Base-by-base conservation (phyloP, 2,329 filamentous ascomycete genomes). In the Calycina herbarum region DNA sequence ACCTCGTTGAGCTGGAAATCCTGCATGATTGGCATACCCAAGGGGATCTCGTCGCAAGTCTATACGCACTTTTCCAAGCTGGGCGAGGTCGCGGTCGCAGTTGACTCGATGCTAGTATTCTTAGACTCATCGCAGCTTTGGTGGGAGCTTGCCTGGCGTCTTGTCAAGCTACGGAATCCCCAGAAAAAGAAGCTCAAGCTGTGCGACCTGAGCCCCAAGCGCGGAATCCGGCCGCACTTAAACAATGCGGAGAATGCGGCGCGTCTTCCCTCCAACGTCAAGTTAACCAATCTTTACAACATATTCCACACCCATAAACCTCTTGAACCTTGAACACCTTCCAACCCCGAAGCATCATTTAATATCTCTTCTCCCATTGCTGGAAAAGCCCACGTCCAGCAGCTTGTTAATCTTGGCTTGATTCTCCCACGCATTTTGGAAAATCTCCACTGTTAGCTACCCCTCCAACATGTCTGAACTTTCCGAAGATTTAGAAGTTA, bases 401-500 rank as follows among this genome's bases (percentile, higher is more conserved):
- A 42, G 8, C 13, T 58, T 27, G 33, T 15, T 60, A 45, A 29
- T 17, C 40, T 13, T 51, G 20, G 45, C 45, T 51, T 51, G 20
- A 51, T 10, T 3, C 10, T 24, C 45, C 20, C 8, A 4, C 8
- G 3, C 27, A 51, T 24, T n/a, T 27, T 13, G 29, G 31, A 33
- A 27, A 61, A 27, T 24, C 15, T 54, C 59, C 33, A 61, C 27
- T 10, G 10, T 13, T 11, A 61, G 35, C 59, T 27, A 20, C 29
- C 59, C 59, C 20, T 31, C 15, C 56, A 68, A 40, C 61, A 76
- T 75, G 77, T 76, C 68, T 78, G 83, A 69, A 68, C 82, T 82
- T 10, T 78, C 80, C 66, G 81, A 85, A 73, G 82, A 83, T 81
- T 73, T 62, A 5, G 69, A 78, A 66, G 71, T 75, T 42, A 77